Conservation (phyloP, 441 rosid species). For the Erysimum pusillum region DNA sequence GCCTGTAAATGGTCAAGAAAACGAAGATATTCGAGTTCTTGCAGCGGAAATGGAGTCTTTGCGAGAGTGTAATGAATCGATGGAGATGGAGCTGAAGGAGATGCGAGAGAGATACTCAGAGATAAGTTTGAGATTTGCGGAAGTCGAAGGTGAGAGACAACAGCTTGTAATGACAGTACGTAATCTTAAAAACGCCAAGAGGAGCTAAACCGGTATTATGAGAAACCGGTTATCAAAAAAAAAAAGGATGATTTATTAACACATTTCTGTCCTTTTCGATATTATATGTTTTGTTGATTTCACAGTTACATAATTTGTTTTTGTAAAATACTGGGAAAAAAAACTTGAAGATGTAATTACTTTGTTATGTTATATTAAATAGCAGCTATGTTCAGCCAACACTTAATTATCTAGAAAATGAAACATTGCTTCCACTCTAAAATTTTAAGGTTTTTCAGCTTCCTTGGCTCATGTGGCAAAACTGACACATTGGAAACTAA, state of each 20-base stretch:
- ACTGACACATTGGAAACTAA: too few species aligned
- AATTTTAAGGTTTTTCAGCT: too few species aligned
- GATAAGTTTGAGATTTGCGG: constrained; percentile 88
- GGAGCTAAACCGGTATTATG: constrained; percentile 42
- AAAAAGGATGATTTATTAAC: not conserved
- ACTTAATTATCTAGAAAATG: too few species aligned
- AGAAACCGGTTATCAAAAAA: constrained; percentile 27
- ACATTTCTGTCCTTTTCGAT: not conserved
- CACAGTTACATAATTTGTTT: constrained; percentile 4
- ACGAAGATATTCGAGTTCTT: constrained; percentile 47
- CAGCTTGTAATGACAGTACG: constrained; percentile 80
- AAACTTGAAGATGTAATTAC: constrained; percentile 13
- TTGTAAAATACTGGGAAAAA: not conserved
- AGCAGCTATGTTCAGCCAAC: too few species aligned
- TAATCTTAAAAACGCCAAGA: constrained; percentile 68
- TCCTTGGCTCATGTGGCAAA: too few species aligned
- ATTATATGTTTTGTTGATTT: constrained; percentile 3
- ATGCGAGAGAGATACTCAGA: constrained; percentile 87
- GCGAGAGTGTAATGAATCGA: constrained; percentile 60
- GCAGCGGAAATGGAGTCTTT: constrained; percentile 54
- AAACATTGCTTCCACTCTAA: too few species aligned
- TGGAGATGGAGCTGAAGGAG: constrained; percentile 82
- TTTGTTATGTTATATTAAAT: too few species aligned
- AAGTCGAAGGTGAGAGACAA: constrained; percentile 96
- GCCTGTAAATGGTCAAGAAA: constrained; percentile 5